phyloP scores from a whole-genome alignment of 345 rosid genomes.

The Sonneratia caseolaris region DNA sequence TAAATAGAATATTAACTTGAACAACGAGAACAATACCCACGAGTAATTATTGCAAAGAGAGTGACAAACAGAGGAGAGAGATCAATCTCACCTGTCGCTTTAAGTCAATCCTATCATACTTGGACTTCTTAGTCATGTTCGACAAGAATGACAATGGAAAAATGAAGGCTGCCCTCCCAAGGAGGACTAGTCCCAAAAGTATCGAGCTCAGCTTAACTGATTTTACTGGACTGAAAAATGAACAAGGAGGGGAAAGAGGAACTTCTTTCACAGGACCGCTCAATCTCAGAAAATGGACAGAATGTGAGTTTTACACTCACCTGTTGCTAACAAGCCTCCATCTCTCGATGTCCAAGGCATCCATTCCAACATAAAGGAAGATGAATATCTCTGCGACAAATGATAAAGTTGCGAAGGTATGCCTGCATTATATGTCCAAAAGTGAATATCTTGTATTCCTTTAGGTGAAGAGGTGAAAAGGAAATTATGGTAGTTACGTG shows the following conservation, averaged over 20 bases:
- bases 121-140: slow-evolving; percentile 68
- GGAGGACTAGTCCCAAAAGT: slow-evolving; percentile 61
- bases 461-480: too few species aligned
- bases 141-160: slow-evolving; percentile 81
- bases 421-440: slow-evolving; percentile 35
- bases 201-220: slow-evolving; percentile 69
- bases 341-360: slow-evolving; percentile 87
- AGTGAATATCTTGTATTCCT: not conserved
- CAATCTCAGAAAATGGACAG: not conserved
- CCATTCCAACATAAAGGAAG: slow-evolving; percentile 98
- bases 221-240: slow-evolving; percentile 53
- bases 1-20: not conserved
- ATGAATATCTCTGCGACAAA: slow-evolving; percentile 91
- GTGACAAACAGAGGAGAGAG: not conserved
- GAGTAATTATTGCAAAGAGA: not conserved
- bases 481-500: not conserved
- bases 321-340: slow-evolving; percentile 73
- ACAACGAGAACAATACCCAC: not conserved
- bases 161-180: slow-evolving; percentile 88
- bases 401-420: slow-evolving; percentile 83
- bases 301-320: slow-evolving; percentile 14
- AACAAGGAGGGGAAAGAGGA: not conserved
- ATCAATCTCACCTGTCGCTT: slow-evolving; percentile 53
- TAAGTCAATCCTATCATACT: slow-evolving; percentile 37
- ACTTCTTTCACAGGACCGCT: not conserved